Base-by-base conservation (phyloP, 352 stramenopile genomes). In the Pythium grandisporangium region DNA sequence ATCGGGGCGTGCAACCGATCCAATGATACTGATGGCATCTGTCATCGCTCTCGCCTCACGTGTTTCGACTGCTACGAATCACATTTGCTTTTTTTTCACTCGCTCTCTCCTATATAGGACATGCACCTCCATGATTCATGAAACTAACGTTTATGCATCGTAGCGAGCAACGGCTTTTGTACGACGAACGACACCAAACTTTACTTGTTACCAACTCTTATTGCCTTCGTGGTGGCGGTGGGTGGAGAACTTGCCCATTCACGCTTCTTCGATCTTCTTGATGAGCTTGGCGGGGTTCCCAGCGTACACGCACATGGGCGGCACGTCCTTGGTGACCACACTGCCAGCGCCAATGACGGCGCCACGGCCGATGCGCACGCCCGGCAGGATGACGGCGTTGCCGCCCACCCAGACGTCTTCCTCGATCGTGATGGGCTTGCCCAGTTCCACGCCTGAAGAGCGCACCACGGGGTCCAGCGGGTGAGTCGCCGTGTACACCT, bases 341-440 rank as follows among this genome's bases (percentile, higher is more conserved):
- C 61, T 72, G 7, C 84, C 82, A 1, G 82, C 82, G 2, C 61
- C 84, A 26, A 96, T 67, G 13, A 92, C 63, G 1, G 66, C 43
- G 2, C 64, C 62, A 17, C 44, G 26, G 6, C 82, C 82, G 34
- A 95, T 81, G 2, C 53, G 74, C 19, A 94, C 65, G 6, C 77
- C 71, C 2, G 70, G 74, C 3, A 79, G 29, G 30, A 96, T 70
- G 36, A 80, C 67, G 5, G 64, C 75, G 38, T 66, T 67, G 20
- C 73, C 84, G 19, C 86, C 86, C 55, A 96, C 74, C 74, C 75
- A 95, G 45, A 74, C 72, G 64, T 94, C 59, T 39, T 92, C 69
- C 14, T 70, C 82, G 45, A 95, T 91, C 13, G 66, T 84, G 49
- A 80, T 62, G 23, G 70, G 66, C 37, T 73, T 76, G 35, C 76